Evolutionary conservation across 2,329 filamentous ascomycete genomes (phyloP), one percentile per base, ranked within the genome.

Genomic region (Colletotrichum shisoi): DNA sequence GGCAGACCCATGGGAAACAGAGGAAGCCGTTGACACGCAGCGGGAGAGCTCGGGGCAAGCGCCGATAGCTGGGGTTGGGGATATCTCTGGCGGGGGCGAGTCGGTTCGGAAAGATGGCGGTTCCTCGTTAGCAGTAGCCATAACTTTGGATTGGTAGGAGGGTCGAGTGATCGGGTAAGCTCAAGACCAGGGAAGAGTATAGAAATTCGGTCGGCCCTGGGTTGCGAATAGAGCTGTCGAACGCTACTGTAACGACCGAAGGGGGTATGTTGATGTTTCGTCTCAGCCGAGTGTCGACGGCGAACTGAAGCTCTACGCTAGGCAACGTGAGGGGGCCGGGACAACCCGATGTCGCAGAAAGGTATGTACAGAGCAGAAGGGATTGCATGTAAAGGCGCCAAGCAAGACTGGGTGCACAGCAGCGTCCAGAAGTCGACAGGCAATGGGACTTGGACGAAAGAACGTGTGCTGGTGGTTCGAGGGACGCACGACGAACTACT

Each of bases 21-120:
- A 85, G 17, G 87, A 88, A 15, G 84, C 82, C 17, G 83, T 84
- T 1, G 89, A 93, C 40, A 91, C 78, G 71, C 86, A 89, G 69
- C 89, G 88, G 60, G 87, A 84, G 61, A 90, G 82, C 63, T 83
- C 80, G 13, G 86, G 82, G 51, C 84, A 83, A 48, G 86, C 81
- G 46, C 86, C 84, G 64, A 91, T 81, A 63, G 89, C 87, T 45
- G 85, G 82, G n/a, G 84, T 85, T 7, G 90, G 89, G 19, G 84
- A 82, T 19, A 82, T 79, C 72, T 88, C 87, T 44, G 88, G 87
- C 57, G 89, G 86, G n/a, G 90, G 89, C 42, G 89, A 91, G 67
- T 81, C 82, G 71, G 82, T 81, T 73, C 83, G 84, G 57, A 81
- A 71, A n/a, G 73, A 74, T 21, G 75, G 69, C 56, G 70, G 72